phyloP scores from a whole-genome alignment of 2,329 filamentous ascomycete species.

The Raffaelea albimanens region DNA sequence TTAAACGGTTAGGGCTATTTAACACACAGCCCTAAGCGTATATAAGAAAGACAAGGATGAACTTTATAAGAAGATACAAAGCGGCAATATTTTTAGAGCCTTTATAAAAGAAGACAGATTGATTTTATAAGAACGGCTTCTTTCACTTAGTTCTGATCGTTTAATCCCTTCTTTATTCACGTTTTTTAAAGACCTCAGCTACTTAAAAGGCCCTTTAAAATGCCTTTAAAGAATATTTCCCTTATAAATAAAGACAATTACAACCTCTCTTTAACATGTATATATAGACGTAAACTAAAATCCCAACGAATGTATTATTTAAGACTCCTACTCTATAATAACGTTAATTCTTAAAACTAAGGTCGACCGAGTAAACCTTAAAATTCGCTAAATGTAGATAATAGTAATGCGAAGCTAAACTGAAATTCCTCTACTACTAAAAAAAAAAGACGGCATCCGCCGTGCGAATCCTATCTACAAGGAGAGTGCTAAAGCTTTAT shows the following conservation, averaged over 20 bases:
- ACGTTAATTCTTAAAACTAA: background rate
- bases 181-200: background rate
- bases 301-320: background rate
- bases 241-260: background rate
- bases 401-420: background rate
- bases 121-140: background rate
- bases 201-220: background rate
- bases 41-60: background rate
- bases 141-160: background rate
- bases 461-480: background rate
- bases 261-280: background rate
- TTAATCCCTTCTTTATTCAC: background rate
- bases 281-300: background rate
- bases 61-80: background rate
- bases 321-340: background rate
- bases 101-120: background rate
- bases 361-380: background rate
- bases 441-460: background rate
- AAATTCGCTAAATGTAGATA: background rate
- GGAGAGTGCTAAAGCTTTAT: background rate
- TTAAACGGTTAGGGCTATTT: background rate
- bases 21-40: background rate
- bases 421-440: background rate
- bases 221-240: background rate
- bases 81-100: background rate